phyloP scores from a whole-genome alignment of 2,329 filamentous ascomycete genomes.

The Sarocladiaceae sp. region DNA sequence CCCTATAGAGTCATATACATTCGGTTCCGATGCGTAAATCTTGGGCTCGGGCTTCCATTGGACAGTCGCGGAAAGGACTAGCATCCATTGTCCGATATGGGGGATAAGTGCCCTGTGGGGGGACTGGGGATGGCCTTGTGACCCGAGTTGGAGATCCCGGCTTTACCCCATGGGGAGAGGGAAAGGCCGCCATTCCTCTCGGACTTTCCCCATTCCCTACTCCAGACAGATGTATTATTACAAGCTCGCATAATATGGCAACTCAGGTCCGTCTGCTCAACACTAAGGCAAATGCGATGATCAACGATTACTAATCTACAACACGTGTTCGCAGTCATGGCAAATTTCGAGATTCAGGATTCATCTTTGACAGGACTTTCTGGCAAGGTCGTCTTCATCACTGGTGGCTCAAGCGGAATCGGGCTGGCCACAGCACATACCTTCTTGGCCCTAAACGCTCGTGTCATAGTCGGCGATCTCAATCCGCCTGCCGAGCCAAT shows the following conservation, averaged over 20 bases:
- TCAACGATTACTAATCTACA: background rate
- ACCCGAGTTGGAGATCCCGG: background rate
- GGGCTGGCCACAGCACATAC: background rate
- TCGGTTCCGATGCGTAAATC: background rate
- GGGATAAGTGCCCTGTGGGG: background rate
- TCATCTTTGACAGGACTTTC: slow-evolving; percentile 1
- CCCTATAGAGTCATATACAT: background rate
- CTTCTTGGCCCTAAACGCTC: background rate
- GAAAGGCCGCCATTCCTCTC: background rate
- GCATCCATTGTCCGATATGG: background rate
- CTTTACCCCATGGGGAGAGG: background rate
- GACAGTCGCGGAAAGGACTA: background rate
- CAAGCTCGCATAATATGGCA: background rate
- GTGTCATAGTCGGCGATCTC: background rate
- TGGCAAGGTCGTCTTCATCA: slow-evolving; percentile 3
- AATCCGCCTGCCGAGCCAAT: background rate
- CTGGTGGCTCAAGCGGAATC: background rate
- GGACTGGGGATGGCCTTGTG: too few species aligned
- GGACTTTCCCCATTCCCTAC: background rate
- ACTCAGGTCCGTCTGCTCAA: background rate
- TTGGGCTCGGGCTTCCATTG: background rate
- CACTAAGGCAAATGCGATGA: background rate
- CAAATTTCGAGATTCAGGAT: background rate
- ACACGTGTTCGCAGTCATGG: background rate
- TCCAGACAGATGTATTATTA: background rate